Percentiles rank a stretch among this genome's conserved stretches.
Evolutionary conservation across 1,139 yeast genomes (phyloP).

Genomic region (Taphrina populina): DNA sequence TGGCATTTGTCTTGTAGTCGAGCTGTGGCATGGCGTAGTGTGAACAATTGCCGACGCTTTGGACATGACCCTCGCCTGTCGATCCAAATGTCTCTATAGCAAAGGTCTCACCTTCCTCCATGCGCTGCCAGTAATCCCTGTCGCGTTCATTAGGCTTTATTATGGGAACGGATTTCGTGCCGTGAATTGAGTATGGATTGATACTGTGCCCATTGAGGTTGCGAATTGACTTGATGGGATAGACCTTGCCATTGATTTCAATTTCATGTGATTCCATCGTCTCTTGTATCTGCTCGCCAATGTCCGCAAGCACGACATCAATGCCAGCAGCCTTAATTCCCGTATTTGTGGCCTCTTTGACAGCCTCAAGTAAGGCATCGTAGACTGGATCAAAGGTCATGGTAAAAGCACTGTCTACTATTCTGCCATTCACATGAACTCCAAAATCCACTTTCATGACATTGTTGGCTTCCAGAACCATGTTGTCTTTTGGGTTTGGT

Average conservation of each 20-base stretch:
- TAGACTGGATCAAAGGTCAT: slow-evolving; percentile 82
- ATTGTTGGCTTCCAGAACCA: slow-evolving; percentile 76
- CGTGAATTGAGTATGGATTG: slow-evolving; percentile 78
- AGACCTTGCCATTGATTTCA: slow-evolving; percentile 80
- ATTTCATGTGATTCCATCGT: slow-evolving; percentile 96
- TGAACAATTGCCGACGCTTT: slow-evolving; percentile 85
- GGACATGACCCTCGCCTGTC: slow-evolving; percentile 90
- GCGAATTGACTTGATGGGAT: slow-evolving; percentile 83
- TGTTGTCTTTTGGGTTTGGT: slow-evolving; percentile 91
- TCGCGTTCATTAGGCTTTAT: slow-evolving; percentile 57
- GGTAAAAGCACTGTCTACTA: slow-evolving; percentile 94
- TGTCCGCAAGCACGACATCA: slow-evolving; percentile 90
- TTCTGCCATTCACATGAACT: slow-evolving; percentile 89
- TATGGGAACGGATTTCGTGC: slow-evolving; percentile 94
- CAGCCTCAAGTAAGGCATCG: slow-evolving; percentile 77
- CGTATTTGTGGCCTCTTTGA: slow-evolving; percentile 86
- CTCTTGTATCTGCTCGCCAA: slow-evolving; percentile 94
- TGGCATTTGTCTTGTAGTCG: slow-evolving; percentile 21
- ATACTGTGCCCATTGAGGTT: slow-evolving; percentile 95
- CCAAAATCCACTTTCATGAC: slow-evolving; percentile 98
- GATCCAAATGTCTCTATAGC: slow-evolving; percentile 98
- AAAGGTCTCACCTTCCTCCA: slow-evolving; percentile 98
- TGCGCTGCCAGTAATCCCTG: slow-evolving; percentile 80
- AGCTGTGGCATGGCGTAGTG: slow-evolving; percentile 65
- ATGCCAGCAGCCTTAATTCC: slow-evolving; percentile 93